Base-by-base conservation (phyloP, 805 yeast species). In the Candida glaebosa region DNA sequence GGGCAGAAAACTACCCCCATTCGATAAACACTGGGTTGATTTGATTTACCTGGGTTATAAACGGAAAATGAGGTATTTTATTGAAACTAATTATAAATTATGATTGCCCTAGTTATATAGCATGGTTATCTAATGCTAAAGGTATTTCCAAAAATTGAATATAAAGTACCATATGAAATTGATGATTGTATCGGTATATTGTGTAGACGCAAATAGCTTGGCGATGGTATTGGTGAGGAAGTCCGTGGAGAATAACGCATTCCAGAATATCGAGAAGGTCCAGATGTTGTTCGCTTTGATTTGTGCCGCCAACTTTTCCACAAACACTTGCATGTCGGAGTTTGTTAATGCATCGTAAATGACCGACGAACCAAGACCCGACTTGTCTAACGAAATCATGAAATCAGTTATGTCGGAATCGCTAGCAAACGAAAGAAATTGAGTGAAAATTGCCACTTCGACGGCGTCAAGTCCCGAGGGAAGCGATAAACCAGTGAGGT, bases 1-100 rank as follows among this genome's bases (percentile, higher is more conserved):
- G 15, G 61, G 61, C 3, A 44, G 58, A 24, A 45, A 47, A 37
- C 40, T 57, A 26, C 61, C 60, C 3, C 37, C 25, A 18, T 57
- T 47, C 38, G 51, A 57, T 25, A 50, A 51, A 25, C 16, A 39
- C 12, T 56, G 60, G 58, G 47, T 37, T 28, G 54, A 51, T 15
- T 32, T 42, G 22, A 54, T 54, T 41, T 46, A 31, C 34, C 43
- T 51, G 22, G 61, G 59, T 8, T 51, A 50, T 38, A 43, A 46
- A 25, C 46, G 53, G 31, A 49, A 53, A 34, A 45, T 51, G 42
- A 45, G 46, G 14, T 40, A 44, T 33, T 52, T 46, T 42, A 39
- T 44, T 12, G 45, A 47, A 24, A 47, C 47, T 26, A 52, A 48
- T 35, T 39, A 49, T 35, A 47, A 37, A 24, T 12, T 26, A 15